phyloP scores from a whole-genome alignment of 371 early-diverging fungal species.

The Lichtheimia ramosa region DNA sequence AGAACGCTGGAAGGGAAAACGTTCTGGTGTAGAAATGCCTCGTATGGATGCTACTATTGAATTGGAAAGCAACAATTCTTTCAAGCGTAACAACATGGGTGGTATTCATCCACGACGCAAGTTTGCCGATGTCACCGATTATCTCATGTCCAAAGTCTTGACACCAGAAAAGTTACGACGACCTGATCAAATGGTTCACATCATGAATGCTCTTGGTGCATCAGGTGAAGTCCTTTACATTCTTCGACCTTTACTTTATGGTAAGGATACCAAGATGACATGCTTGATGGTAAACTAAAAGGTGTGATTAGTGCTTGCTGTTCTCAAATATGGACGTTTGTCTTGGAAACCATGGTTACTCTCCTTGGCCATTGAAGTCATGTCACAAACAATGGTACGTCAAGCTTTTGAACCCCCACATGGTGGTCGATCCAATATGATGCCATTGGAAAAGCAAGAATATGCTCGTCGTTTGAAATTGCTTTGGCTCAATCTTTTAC shows the following conservation, averaged over 20 bases:
- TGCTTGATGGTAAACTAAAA: background rate
- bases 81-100: slow-evolving; percentile 1
- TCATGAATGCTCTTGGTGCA: slow-evolving; percentile 55
- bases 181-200: slow-evolving; percentile 71
- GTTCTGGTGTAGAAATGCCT: slow-evolving; percentile 39
- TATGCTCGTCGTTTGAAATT: slow-evolving; percentile 65
- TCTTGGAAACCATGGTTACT: slow-evolving; percentile 89
- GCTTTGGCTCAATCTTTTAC: slow-evolving; percentile 79
- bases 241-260: slow-evolving; percentile 83
- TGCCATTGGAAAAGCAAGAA: slow-evolving; percentile 79
- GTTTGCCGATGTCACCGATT: slow-evolving; percentile 59
- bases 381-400: slow-evolving; percentile 45
- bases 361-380: slow-evolving; percentile 74
- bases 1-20: slow-evolving; percentile 41
- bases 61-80: slow-evolving; percentile 10
- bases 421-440: slow-evolving; percentile 40
- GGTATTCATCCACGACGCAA: slow-evolving; percentile 9
- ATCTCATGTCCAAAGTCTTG: slow-evolving; percentile 63
- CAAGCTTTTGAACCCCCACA: slow-evolving; percentile 32
- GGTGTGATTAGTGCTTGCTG: slow-evolving; percentile 58
- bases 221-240: slow-evolving; percentile 82
- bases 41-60: slow-evolving; percentile 30
- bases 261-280: slow-evolving; percentile 23
- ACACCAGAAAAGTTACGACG: slow-evolving; percentile 61
- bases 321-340: slow-evolving; percentile 70